A percentile compares a stretch with the other conserved stretches of the same genome.
Evolutionary conservation across 202 grass and related monocot species (phyloP).

Genomic region (Elaeis oleifera): DNA sequence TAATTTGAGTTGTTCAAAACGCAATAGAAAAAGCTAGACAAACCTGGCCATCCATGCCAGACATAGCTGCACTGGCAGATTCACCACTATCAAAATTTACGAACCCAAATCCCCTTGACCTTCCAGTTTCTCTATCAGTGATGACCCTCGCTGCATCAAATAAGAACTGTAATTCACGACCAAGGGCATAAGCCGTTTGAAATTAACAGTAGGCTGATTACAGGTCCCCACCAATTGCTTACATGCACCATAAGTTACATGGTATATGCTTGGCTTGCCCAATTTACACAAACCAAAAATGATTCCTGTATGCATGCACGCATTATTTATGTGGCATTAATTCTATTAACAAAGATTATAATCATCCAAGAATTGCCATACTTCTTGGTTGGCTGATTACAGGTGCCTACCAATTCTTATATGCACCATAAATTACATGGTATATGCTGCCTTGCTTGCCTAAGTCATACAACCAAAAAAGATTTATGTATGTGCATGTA

Average conservation of each 20-base stretch:
- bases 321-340: no score
- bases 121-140: slow-evolving; percentile 54
- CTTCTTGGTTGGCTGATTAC: not conserved
- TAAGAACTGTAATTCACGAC: not conserved
- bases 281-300: no score
- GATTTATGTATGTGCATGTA: no score
- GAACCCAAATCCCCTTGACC: slow-evolving; percentile 91
- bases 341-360: slow-evolving; percentile 3
- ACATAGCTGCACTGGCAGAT: slow-evolving; percentile 32
- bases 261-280: no score
- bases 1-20: not conserved
- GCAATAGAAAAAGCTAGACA: not conserved
- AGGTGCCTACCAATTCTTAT: no score
- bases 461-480: no score
- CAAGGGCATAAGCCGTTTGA: not conserved
- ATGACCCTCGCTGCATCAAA: slow-evolving; percentile 54
- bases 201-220: not conserved
- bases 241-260: not conserved
- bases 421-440: no score
- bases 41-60: slow-evolving; percentile 78
- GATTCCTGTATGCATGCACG: no score
- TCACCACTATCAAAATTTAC: slow-evolving; percentile 36
- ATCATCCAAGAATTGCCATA: not conserved
- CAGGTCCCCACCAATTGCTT: not conserved
- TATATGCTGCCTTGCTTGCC: no score